A percentile compares a stretch with the other conserved stretches of the same genome.
Evolutionary conservation across 495 filamentous ascomycete genomes (phyloP).

Genomic region (Cercophora sp.): DNA sequence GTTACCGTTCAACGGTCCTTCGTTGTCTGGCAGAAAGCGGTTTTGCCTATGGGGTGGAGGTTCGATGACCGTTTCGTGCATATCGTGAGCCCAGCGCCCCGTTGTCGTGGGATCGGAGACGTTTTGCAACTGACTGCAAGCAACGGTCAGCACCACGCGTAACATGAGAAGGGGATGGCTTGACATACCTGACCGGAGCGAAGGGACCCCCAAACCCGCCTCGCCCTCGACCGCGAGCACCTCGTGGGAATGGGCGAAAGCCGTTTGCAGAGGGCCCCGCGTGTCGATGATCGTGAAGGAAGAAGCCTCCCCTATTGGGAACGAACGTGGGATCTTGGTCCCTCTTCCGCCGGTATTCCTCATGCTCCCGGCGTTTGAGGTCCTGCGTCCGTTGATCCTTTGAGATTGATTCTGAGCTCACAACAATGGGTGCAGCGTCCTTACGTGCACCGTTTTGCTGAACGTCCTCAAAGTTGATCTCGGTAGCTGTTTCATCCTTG

Average conservation of each 20-base stretch:
- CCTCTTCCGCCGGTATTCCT: constrained; percentile 81
- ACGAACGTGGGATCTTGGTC: constrained; percentile 92
- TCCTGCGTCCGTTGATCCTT: constrained; percentile 56
- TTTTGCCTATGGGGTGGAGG: constrained; percentile 32
- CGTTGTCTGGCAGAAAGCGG: constrained; percentile 33
- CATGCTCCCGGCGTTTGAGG: constrained; percentile 75
- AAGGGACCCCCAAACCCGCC: constrained; percentile 51
- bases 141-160: constrained; percentile 29
- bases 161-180: constrained; percentile 1
- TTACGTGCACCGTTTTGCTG: constrained; percentile 25
- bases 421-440: constrained; percentile 41
- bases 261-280: constrained; percentile 70
- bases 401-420: constrained; percentile 38
- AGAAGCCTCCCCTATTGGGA: constrained; percentile 91
- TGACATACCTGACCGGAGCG: constrained; percentile 55
- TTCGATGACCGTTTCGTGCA: constrained; percentile 76
- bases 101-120: constrained; percentile 56
- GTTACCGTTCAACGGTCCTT: constrained; percentile 44
- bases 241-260: constrained; percentile 65
- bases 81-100: constrained; percentile 87
- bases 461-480: constrained; percentile 65
- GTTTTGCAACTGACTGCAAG: constrained; percentile 42
- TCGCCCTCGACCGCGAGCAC: constrained; percentile 48
- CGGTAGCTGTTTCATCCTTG: constrained; percentile 48
- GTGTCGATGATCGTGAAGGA: constrained; percentile 91